Percentiles rank a stretch among this genome's conserved stretches.
Evolutionary conservation across 352 stramenopile genomes (phyloP).

Genomic region (Globisporangium camurandrum): DNA sequence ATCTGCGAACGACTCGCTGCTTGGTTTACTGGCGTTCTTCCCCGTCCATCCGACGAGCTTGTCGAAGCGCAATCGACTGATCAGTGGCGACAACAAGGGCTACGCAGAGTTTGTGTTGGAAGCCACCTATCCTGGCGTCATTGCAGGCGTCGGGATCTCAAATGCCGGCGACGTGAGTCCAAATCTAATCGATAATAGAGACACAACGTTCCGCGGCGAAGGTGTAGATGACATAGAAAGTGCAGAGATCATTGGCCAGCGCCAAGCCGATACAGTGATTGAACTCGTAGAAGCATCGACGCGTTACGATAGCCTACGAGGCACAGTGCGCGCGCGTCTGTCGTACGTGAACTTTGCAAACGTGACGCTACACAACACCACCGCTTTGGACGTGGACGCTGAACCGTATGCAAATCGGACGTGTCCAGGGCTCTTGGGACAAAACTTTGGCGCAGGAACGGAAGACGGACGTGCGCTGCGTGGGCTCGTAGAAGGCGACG

Average conservation of each 20-base stretch:
- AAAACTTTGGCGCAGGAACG: too few species aligned
- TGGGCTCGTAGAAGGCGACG: constrained; percentile 24
- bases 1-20: constrained; percentile 19
- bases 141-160: too few species aligned
- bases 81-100: constrained; percentile 80
- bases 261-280: constrained; percentile 24
- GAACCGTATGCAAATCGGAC: constrained; percentile 28
- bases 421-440: constrained; percentile 31
- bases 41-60: constrained; percentile 80
- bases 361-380: constrained; percentile 18
- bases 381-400: constrained; percentile 7
- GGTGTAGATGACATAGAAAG: too few species aligned
- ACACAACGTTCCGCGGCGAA: too few species aligned
- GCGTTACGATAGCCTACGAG: constrained; percentile 21
- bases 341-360: constrained; percentile 46
- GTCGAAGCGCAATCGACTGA: constrained; percentile 54
- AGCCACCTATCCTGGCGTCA: too few species aligned
- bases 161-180: too few species aligned
- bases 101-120: too few species aligned
- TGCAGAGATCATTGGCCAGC: too few species aligned
- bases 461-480: constrained; percentile 30
- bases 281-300: constrained; percentile 16
- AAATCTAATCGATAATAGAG: too few species aligned
- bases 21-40: constrained; percentile 63
- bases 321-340: constrained; percentile 19